phyloP scores from a whole-genome alignment of 192 early-diverging fungal genomes.

The Mortierella alpina region DNA sequence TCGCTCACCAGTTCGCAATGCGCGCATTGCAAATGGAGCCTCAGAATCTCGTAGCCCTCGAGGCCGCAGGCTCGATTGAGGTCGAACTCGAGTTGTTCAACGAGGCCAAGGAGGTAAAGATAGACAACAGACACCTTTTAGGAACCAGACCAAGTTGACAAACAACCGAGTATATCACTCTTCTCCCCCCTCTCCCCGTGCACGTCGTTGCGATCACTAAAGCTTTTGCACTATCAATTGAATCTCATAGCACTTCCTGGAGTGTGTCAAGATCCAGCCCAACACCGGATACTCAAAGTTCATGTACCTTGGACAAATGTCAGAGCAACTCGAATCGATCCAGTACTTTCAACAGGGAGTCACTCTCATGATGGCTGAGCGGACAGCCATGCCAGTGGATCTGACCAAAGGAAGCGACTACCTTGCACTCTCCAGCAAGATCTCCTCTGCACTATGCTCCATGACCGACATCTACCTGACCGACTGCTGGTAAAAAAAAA shows the following conservation, averaged over 20 bases:
- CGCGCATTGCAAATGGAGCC: conserved; percentile 74
- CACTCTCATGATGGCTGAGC: conserved; percentile 70
- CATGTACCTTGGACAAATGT: conserved; percentile 89
- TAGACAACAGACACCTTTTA: not conserved
- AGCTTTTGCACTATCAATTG: not conserved
- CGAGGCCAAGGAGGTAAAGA: conserved; percentile 67
- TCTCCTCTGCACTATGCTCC: conserved; percentile 88
- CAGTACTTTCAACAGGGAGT: conserved; percentile 79
- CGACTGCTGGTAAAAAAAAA: conserved; percentile 85
- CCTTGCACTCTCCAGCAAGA: conserved; percentile 66
- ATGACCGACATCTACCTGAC: conserved; percentile 98
- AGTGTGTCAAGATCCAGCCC: conserved; percentile 76
- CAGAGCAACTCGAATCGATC: conserved; percentile 73
- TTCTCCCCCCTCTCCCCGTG: not conserved
- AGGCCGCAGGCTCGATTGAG: conserved; percentile 78
- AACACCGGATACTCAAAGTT: conserved; percentile 80
- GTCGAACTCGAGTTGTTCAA: conserved; percentile 79
- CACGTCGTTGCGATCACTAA: not conserved
- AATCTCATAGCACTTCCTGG: conserved; percentile 66
- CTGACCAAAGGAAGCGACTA: conserved; percentile 55
- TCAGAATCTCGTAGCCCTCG: conserved; percentile 68
- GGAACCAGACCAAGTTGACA: not conserved
- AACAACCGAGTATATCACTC: conserved; percentile 5
- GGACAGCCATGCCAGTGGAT: conserved; percentile 51
- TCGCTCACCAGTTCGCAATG: conserved; percentile 76